A percentile compares a stretch with the other conserved stretches of the same genome.
These are phyloP conservation scores for Graphilbum ipis-grandicollis DNA, from an alignment of 2,329 filamentous ascomycete species.

Conservation along the genomic window DNA sequence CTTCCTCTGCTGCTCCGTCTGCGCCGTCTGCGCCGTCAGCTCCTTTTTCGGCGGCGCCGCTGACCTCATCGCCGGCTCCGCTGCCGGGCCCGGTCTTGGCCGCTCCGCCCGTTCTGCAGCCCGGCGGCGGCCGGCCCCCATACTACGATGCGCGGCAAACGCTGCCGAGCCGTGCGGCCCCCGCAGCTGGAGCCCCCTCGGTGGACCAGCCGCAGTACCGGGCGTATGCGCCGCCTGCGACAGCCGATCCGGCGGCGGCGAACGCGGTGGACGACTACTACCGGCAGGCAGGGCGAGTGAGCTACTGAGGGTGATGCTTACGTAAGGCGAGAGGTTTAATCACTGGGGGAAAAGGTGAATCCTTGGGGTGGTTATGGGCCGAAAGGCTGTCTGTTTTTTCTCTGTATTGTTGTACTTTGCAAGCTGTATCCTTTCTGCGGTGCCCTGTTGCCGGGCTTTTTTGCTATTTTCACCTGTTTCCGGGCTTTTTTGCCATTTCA, in stretches of 20 bases:
- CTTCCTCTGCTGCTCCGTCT: constrained; percentile 15
- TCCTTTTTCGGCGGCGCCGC: constrained; percentile 12
- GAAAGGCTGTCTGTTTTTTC: no score
- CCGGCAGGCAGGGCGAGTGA: constrained; percentile 18
- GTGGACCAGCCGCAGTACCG: constrained; percentile 34
- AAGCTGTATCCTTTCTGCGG: no score
- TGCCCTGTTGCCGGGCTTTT: no score
- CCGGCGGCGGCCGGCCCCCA: constrained; percentile 7
- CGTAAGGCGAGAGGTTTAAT: no score
- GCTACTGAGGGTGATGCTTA: constrained; percentile 1
- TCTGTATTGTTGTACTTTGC: no score
- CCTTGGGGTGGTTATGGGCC: no score
- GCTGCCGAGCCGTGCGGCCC: constrained; percentile 18
- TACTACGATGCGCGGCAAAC: constrained; percentile 28
- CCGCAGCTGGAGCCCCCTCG: neutral
- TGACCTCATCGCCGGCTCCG: constrained; percentile 15
- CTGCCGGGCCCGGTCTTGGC: no score
- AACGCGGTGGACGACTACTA: constrained; percentile 37
- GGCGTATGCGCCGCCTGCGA: constrained; percentile 37
- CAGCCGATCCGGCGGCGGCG: constrained; percentile 21
- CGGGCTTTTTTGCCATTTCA: no score
- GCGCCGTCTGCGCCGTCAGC: constrained; percentile 11
- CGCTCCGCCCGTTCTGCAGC: constrained; percentile 23
- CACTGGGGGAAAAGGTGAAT: no score
- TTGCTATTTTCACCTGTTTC: no score